Evolutionary conservation across 2,329 filamentous ascomycete genomes (phyloP).

Genomic region (Anisogramma anomala): DNA sequence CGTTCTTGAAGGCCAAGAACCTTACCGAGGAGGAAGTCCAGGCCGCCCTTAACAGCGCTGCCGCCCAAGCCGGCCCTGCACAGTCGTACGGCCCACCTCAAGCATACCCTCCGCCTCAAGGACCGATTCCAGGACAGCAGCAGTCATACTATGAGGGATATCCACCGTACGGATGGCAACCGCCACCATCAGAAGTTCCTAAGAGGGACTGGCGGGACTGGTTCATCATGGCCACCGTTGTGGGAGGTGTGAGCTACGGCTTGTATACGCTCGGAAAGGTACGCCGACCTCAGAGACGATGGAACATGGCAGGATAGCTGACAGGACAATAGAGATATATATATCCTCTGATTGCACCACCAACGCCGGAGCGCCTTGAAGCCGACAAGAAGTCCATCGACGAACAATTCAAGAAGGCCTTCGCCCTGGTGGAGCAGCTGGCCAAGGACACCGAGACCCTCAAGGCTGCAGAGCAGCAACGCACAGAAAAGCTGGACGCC

Average conservation of each 20-base stretch:
- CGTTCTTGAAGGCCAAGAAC: conserved; percentile 93
- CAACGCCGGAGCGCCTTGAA: conserved; percentile 84
- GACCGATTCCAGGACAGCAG: conserved; percentile 33
- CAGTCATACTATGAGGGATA: conserved; percentile 34
- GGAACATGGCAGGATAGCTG: neutral
- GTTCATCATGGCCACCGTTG: conserved; percentile 98
- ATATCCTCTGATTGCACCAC: conserved; percentile 78
- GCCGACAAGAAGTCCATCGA: conserved; percentile 90
- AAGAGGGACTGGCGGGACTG: conserved; percentile 93
- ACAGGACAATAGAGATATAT: conserved; percentile 60
- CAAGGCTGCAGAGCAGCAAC: conserved; percentile 73
- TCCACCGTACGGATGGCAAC: conserved; percentile 44
- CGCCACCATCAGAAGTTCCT: conserved; percentile 46
- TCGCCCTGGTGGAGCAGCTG: conserved; percentile 82
- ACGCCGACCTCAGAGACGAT: conserved; percentile 15
- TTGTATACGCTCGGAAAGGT: conserved; percentile 82
- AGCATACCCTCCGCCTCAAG: conserved; percentile 25
- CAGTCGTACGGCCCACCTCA: conserved; percentile 28
- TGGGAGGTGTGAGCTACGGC: conserved; percentile 80
- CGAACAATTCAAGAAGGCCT: conserved; percentile 85
- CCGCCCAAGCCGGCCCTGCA: conserved; percentile 39
- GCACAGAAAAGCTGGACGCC: conserved; percentile 71
- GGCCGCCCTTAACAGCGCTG: conserved; percentile 63
- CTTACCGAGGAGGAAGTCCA: conserved; percentile 93
- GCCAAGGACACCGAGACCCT: conserved; percentile 79